phyloP scores from a whole-genome alignment of 345 rosid species.

The Nephelium lappaceum region DNA sequence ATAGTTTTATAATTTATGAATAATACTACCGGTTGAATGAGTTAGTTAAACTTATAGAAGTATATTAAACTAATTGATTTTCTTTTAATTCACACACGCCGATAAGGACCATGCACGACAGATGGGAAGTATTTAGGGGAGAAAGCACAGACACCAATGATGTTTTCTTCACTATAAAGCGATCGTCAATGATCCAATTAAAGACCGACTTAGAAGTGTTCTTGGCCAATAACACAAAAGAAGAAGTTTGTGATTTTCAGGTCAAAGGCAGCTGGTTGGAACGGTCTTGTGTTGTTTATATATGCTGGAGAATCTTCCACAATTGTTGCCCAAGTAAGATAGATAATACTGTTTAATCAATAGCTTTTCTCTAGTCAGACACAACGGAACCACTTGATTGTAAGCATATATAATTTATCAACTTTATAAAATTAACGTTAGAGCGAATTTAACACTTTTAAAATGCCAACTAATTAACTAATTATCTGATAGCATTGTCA shows the following conservation, averaged over 20 bases:
- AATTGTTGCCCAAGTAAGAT: slow-evolving; percentile 51
- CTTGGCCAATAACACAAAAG: slow-evolving; percentile 30
- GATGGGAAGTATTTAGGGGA: slow-evolving; percentile 57
- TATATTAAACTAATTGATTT: background rate
- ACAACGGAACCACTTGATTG: too few relatives aligned
- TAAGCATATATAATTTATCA: too few relatives aligned
- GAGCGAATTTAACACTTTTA: too few relatives aligned
- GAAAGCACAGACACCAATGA: slow-evolving; percentile 40
- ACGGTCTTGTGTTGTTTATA: slow-evolving; percentile 46
- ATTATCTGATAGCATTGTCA: background rate
- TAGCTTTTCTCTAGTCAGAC: too few relatives aligned
- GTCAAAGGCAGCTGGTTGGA: slow-evolving; percentile 52
- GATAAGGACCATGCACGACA: slow-evolving; percentile 35
- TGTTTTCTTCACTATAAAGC: slow-evolving; percentile 39
- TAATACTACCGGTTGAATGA: too few relatives aligned
- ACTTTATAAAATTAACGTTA: too few relatives aligned
- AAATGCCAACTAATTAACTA: background rate
- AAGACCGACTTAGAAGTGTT: slow-evolving; percentile 48
- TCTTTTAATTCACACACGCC: background rate
- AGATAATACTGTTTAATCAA: too few relatives aligned
- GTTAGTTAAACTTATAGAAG: too few relatives aligned
- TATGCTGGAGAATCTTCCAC: slow-evolving; percentile 41
- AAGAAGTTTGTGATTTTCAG: slow-evolving; percentile 43
- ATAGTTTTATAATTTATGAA: too few relatives aligned
- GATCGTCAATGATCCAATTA: slow-evolving; percentile 42